A percentile compares a stretch with the other conserved stretches of the same genome.
These are phyloP conservation scores for Kazachstania sp. DNA, from an alignment of 1,139 yeast genomes.

Conservation along the genomic window DNA sequence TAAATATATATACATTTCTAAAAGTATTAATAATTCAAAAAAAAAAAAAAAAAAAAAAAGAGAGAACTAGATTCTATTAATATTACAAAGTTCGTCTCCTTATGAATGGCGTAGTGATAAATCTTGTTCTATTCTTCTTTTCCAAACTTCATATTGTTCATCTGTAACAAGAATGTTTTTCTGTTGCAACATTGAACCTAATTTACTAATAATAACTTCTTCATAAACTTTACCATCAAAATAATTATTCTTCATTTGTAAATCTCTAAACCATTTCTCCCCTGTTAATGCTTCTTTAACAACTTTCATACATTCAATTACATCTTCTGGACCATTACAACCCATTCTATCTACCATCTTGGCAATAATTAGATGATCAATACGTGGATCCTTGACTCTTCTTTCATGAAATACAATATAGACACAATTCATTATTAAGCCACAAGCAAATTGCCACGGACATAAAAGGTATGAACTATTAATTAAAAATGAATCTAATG, in stretches of 20 bases:
- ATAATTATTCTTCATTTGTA: conserved; percentile 34
- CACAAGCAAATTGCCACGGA: conserved; percentile 65
- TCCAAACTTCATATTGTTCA: conserved; percentile 29
- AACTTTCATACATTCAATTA: conserved; percentile 44
- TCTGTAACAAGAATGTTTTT: conserved; percentile 23
- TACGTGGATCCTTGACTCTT: conserved; percentile 41
- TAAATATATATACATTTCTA: neutral
- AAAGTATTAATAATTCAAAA: neutral
- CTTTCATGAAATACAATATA: conserved; percentile 44
- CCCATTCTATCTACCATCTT: conserved; percentile 47
- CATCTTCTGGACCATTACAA: conserved; percentile 41
- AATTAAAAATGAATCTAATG: conserved; percentile 43
- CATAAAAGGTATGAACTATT: conserved; percentile 49
- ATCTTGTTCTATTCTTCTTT: conserved; percentile 23
- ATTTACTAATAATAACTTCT: conserved; percentile 20
- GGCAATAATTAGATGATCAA: conserved; percentile 40
- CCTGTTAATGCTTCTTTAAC: conserved; percentile 46
- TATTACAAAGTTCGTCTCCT: neutral
- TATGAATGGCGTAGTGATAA: conserved; percentile 18
- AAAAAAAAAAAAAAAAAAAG: too few relatives aligned
- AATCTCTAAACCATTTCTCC: conserved; percentile 45
- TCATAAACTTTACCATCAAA: conserved; percentile 25
- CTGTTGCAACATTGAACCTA: conserved; percentile 30
- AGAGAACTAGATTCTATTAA: too few relatives aligned
- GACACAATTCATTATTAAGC: conserved; percentile 52